phyloP scores from a whole-genome alignment of 2,329 filamentous ascomycete species.

The Peltaster fructicola region DNA sequence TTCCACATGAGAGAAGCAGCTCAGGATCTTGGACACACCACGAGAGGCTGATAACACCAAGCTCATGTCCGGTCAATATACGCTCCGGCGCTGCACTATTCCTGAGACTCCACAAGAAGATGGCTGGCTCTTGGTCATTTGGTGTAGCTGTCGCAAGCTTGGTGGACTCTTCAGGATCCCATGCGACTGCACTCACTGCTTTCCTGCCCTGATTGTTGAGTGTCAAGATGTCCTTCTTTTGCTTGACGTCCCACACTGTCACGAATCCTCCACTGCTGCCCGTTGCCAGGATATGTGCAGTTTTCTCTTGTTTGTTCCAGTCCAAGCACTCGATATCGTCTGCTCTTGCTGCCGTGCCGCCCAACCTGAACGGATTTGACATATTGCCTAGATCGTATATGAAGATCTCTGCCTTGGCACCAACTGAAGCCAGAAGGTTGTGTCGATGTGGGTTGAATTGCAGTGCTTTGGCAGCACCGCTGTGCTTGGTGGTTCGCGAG shows the following conservation, averaged over 20 bases:
- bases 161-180: constrained; percentile 87
- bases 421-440: constrained; percentile 80
- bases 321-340: constrained; percentile 94
- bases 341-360: constrained; percentile 70
- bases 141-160: constrained; percentile 86
- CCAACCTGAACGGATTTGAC: constrained; percentile 71
- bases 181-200: constrained; percentile 84
- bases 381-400: constrained; percentile 89
- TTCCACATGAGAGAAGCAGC: constrained; percentile 79
- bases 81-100: constrained; percentile 91
- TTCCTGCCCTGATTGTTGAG: constrained; percentile 81
- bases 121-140: constrained; percentile 72
- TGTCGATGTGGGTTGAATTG: constrained; percentile 92
- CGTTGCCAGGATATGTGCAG: constrained; percentile 87
- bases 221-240: constrained; percentile 91
- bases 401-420: constrained; percentile 88
- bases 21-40: constrained; percentile 90
- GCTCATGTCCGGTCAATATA: constrained; percentile 79
- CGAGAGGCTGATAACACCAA: constrained; percentile 80
- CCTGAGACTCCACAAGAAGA: constrained; percentile 83
- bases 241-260: constrained; percentile 96
- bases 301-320: constrained; percentile 77
- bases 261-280: constrained; percentile 88
- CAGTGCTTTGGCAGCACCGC: constrained; percentile 76
- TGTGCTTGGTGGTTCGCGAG: constrained; percentile 76